Evolutionary conservation across 1,284 basidiomycete species (phyloP), one percentile per base, ranked within the genome.

Genomic region (Vanrija sp.): DNA sequence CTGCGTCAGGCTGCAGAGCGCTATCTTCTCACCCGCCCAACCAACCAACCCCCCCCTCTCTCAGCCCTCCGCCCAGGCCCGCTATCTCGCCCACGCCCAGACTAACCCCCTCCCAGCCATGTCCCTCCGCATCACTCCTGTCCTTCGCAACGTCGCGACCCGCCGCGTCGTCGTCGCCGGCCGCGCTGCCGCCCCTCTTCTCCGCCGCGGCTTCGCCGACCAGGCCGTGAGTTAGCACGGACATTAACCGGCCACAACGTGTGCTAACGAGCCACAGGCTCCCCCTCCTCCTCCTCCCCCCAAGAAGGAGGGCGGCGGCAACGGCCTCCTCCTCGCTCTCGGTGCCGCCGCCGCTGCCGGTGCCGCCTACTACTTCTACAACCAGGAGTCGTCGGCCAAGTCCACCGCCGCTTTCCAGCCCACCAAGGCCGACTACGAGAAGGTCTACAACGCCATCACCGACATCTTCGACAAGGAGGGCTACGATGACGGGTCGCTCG

Each of bases 401-500:
- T 82, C 83, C 55, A 72, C 80, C 25, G 79, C 79, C 28, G 80
- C 81, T 64, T 82, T 83, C 12, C 79, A 80, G 0, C 74, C 80
- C 48, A 52, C 68, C 21, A 57, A 71, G 60, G 85, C 84, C 49
- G 91, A 93, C 72, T 94, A 92, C 73, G 86, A 91, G 75, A 91
- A 93, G 83, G 89, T 95, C 19, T 96, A 96, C 82, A 88, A 94
- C 78, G 82, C 78, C 57, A 86, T 96, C 72, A 87, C 87, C 25
- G 85, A 88, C 25, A 67, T 84, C 23, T 74, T 94, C 28, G 90
- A 93, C 60, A 83, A 85, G 18, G 88, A 88, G 57, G 82, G 83
- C 39, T 94, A 95, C 76, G 91, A 96, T 69, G 91, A 96, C 71
- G 92, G 92, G 28, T 93, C 90, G 9, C 92, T 88, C 65, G 93